phyloP scores from a whole-genome alignment of 1,284 basidiomycete species.

The Anthracocystis walkeri region DNA sequence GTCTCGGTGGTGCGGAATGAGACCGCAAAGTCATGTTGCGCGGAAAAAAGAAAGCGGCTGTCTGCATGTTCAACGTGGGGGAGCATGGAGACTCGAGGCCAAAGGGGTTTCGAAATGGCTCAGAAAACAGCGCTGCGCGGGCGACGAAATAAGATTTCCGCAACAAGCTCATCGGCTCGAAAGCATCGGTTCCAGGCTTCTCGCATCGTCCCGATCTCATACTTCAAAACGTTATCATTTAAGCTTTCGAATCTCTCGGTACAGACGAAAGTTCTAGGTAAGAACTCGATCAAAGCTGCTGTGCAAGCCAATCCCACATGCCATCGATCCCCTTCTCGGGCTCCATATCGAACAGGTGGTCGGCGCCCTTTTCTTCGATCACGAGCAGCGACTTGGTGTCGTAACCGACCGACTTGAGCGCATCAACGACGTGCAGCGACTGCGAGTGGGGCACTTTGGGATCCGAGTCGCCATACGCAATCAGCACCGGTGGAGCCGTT shows the following conservation, averaged over 20 bases:
- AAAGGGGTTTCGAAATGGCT: not conserved
- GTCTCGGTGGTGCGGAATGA: slow-evolving; percentile 4
- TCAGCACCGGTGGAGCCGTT: slow-evolving; percentile 25
- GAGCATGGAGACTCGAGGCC: not conserved
- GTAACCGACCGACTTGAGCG: slow-evolving; percentile 42
- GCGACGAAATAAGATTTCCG: slow-evolving; percentile 7
- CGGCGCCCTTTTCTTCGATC: slow-evolving; percentile 35
- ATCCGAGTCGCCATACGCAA: slow-evolving; percentile 53
- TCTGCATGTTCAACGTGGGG: not conserved
- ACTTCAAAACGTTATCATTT: not conserved
- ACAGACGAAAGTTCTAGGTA: not conserved
- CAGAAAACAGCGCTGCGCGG: not conserved
- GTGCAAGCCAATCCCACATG: slow-evolving; percentile 40
- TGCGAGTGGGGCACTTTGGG: slow-evolving; percentile 50
- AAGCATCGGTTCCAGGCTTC: not conserved
- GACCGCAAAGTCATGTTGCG: slow-evolving; percentile 1
- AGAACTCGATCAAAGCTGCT: slow-evolving; percentile 5
- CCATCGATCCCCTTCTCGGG: slow-evolving; percentile 32
- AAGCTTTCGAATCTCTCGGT: not conserved
- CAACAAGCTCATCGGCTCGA: not conserved
- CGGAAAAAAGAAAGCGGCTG: not conserved
- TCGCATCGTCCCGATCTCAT: not conserved
- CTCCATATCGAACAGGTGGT: slow-evolving; percentile 52
- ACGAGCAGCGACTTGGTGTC: slow-evolving; percentile 20
- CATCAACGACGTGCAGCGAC: slow-evolving; percentile 42